Conservation (phyloP, 495 filamentous ascomycete genomes). For the Cercophora sp. region DNA sequence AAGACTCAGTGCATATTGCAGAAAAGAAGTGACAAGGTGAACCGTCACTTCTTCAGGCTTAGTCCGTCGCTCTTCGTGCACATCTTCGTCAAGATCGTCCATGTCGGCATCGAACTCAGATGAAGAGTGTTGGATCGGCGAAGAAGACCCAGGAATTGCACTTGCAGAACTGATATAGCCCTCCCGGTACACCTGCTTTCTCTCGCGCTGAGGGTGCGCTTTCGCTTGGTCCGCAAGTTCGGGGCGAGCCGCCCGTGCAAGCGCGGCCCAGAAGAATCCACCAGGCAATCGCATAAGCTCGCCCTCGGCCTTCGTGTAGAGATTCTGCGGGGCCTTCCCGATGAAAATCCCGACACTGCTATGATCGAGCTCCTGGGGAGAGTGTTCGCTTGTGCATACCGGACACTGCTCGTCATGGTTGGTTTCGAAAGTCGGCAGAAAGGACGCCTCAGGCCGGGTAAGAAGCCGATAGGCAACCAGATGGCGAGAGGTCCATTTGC, state of each 20-base stretch:
- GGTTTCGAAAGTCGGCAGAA: slow-evolving; percentile 9
- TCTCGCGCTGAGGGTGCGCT: slow-evolving; percentile 2
- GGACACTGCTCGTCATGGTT: slow-evolving; percentile 10
- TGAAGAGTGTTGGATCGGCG: background rate
- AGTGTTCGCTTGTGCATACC: slow-evolving; percentile 3
- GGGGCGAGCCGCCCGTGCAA: slow-evolving; percentile 8
- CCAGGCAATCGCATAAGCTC: slow-evolving; percentile 12
- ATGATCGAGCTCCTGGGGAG: background rate
- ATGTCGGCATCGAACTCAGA: slow-evolving; percentile 1
- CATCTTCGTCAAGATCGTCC: slow-evolving; percentile 2
- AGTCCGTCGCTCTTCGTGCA: background rate
- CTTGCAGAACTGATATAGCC: background rate
- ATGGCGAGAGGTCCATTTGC: slow-evolving; percentile 13
- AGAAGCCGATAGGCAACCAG: slow-evolving; percentile 14
- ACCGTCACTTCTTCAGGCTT: slow-evolving; percentile 5
- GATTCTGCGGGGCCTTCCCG: slow-evolving; percentile 5
- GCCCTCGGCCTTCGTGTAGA: slow-evolving; percentile 5
- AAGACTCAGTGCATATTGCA: slow-evolving; percentile 4
- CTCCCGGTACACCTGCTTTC: slow-evolving; percentile 4
- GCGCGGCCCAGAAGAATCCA: slow-evolving; percentile 15
- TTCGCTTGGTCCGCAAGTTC: slow-evolving; percentile 2
- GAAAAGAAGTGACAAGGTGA: background rate
- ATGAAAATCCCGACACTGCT: background rate
- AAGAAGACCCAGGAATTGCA: slow-evolving; percentile 4
- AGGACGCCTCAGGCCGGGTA: slow-evolving; percentile 2